Evolutionary conservation across 257 asterid species (phyloP), one percentile per base, ranked within the genome.

Genomic region (Buddleja alternifolia): DNA sequence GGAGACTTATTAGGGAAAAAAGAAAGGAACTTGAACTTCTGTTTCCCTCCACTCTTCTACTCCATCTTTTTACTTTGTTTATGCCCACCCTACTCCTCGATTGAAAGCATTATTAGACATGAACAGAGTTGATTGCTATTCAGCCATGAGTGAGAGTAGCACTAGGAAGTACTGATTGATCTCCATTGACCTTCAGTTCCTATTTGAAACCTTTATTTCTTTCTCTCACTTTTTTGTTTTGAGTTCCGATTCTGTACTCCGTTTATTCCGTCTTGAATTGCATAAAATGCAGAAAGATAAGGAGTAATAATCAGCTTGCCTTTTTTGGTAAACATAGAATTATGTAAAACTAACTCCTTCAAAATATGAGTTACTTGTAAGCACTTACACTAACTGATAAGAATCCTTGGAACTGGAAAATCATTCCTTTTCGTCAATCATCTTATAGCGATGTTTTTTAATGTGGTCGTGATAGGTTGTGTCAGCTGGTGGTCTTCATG

Each of bases 401-500:
- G 4, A 65, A 19, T 21, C 54, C 23, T 25, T 66, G 60, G 37
- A 66, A 50, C 10, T 29, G 45, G 34, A 37, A 59, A 15, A 40
- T 72, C n/a, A 40, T 74, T 64, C 54, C 25, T 19, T 55, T 54
- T 52, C 8, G 15, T 41, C 56, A 56, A 41, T 21, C 48, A 11
- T 68, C 54, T 57, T 69, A 41, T 50, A 29, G 8, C 57, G 12
- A 16, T 37, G 0, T 40, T 45, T 59, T 44, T 66, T 46, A 29
- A 46, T 69, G 72, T 63, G 63, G 53, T 65, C 21, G 20, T 80
- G 75, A 59, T 78, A 93, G 99, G 99, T 86, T 76, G 92, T 94
- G 36, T 80, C 86, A 61, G 89, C 96, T 60, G 99, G 99, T 54
- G 97, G 99, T 20, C 96, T 91, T 80, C 99, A 94, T 80, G 99